Conservation (phyloP, 116 monocot genomes). For the Papilionanthe hybrid region DNA sequence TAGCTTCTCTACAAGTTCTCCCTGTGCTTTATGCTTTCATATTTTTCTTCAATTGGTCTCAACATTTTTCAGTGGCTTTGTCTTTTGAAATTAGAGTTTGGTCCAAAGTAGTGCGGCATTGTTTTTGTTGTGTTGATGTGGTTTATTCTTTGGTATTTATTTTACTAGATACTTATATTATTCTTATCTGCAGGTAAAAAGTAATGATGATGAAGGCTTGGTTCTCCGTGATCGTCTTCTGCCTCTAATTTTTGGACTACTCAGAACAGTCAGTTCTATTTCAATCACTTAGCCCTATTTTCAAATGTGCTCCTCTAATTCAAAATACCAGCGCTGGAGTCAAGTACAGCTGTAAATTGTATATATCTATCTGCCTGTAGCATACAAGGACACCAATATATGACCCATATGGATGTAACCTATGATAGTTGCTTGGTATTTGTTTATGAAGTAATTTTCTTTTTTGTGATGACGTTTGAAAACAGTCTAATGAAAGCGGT, state of each 20-base stretch:
- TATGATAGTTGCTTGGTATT: not conserved
- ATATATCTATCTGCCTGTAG: not conserved
- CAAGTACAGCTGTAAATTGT: not conserved
- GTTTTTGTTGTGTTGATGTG: not conserved
- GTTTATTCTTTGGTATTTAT: conserved; percentile 3
- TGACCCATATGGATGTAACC: not conserved
- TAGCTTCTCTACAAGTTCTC: not conserved
- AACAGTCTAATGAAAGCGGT: not conserved
- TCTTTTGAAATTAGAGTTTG: not conserved
- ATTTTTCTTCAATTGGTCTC: not conserved
- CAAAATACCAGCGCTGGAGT: not conserved
- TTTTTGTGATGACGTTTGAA: not conserved
- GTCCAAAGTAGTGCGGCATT: not conserved
- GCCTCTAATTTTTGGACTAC: conserved; percentile 81
- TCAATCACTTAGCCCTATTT: not conserved
- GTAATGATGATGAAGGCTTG: conserved; percentile 68
- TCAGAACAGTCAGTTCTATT: conserved; percentile 73
- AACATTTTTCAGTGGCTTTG: not conserved
- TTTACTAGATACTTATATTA: not conserved
- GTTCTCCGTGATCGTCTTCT: conserved; percentile 75
- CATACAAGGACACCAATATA: not conserved
- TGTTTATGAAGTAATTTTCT: not conserved
- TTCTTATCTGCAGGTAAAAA: conserved; percentile 42
- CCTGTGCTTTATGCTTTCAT: not conserved
- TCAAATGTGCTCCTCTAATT: not conserved